Evolutionary conservation across 2,329 filamentous ascomycete species (phyloP), one percentile per base, ranked within the genome.

Genomic region (Colletotrichum truncatum): DNA sequence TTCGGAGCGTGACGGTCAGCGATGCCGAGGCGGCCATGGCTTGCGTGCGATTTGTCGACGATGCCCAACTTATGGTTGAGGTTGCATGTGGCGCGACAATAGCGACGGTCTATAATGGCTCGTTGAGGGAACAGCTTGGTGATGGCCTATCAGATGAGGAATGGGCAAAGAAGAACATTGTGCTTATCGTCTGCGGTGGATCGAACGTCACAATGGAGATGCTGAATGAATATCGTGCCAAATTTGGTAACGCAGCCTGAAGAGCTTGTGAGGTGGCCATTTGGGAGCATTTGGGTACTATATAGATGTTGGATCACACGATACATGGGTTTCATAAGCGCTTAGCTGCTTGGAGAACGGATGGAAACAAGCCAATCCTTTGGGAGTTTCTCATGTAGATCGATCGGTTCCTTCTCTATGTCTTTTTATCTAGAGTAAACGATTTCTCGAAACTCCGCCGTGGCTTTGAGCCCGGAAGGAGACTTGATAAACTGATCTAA

Each of bases 141-240:
- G 71, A 77, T 49, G 81, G 77, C 0, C 53, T 86, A 54, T 76
- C 77, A 1, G 86, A 87, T 30, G 84, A 85, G 32, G 84, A 93
- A 68, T 89, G 85, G 78, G 81, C 82, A 0, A 80, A 85, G 62
- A 91, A 89, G 74, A 93, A 92, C 69, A 86, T 98, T 6, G 93
- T 98, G 2, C 82, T 98, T 56, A 84, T 97, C 23, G 89, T 98
- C 6, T 98, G 95, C 73, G 95, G 95, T 45, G 92, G 92, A 4
- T 89, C 85, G 21, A 89, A 89, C 74, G 85, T 93, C 34, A 88
- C 86, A 2, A 75, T 91, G 64, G 84, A 86, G 34, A 84, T 89
- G 73, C 78, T 93, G 55, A 80, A 82, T 55, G 81, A 79, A 61
- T 93, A 90, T 75, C 80, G 82, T 68, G 78, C 83, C 69, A 76